Base-by-base conservation (phyloP, 2,329 filamentous ascomycete species). In the Nannizzia gypsea region DNA sequence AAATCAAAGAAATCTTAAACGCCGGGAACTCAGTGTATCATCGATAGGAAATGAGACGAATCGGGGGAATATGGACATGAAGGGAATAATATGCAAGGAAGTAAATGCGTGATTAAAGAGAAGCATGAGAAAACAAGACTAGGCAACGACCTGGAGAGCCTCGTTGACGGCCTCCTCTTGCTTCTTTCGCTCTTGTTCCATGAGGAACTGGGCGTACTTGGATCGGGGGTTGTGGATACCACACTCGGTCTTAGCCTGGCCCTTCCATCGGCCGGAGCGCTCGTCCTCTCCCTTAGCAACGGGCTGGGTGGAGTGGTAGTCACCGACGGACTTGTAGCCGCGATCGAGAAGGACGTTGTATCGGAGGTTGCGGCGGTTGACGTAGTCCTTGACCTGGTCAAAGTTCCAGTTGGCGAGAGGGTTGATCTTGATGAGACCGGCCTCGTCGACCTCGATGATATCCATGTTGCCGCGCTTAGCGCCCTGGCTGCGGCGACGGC, bases 201-300 rank as follows among this genome's bases (percentile, higher is more conserved):
- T 80, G 60, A 95, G 76, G 75, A 87, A 96, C 75, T 91, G 85
- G 9, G 90, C 88, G 70, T 97, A 99, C 67, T 90, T 86, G 61
- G 89, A 95, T 74, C 91, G 87, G 76, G 93, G 95, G 81, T 97
- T 97, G 83, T 99, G 93, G 71, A 99, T 97, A 55, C 93, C 93
- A 74, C 93, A 99, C 79, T 99, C 93, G 15, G 90, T 95, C 86
- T 99, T 99, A 69, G 81, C 78, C 74, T 90, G 88, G 63, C 93
- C 93, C 82, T 96, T 96, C 93, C 93, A 99, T 66, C 93, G 86
- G 61, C 93, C 93, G 6, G 93, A 88, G 57, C 93, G 87, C 83
- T 99, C 93, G 69, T 97, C 93, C 76, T 99, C 93, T 65, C 89
- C 89, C 61, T 92, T 90, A 64, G 81, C 84, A 63, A 97, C 90